Evolutionary conservation across 2,329 filamentous ascomycete species (phyloP).

Genomic region (Microdochium paspali): DNA sequence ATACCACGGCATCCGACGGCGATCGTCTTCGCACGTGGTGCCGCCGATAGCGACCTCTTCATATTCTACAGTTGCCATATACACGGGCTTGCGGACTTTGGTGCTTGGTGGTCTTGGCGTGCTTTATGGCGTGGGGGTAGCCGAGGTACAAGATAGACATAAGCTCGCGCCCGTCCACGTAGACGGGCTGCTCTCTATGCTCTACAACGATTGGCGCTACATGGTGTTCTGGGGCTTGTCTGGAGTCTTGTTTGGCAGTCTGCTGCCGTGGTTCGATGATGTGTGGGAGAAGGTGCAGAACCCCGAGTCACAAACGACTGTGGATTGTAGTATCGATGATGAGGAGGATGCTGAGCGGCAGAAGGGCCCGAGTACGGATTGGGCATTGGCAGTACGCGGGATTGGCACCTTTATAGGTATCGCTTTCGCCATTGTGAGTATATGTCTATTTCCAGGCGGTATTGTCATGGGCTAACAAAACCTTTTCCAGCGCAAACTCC

Average conservation of each 20-base stretch:
- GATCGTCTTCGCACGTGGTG: slow-evolving; percentile 22
- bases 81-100: slow-evolving; percentile 45
- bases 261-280: slow-evolving; percentile 77
- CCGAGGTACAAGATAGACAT: slow-evolving; percentile 65
- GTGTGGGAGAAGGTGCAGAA: slow-evolving; percentile 50
- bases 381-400: slow-evolving; percentile 55
- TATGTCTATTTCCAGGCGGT: too few species aligned
- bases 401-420: slow-evolving; percentile 54
- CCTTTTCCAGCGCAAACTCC: slow-evolving; percentile 61
- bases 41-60: slow-evolving; percentile 16
- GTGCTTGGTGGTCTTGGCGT: slow-evolving; percentile 73
- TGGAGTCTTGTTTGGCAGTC: slow-evolving; percentile 66
- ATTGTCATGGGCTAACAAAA: too few species aligned
- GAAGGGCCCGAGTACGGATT: slow-evolving; percentile 48
- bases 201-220: slow-evolving; percentile 51
- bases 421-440: slow-evolving; percentile 67
- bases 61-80: slow-evolving; percentile 27
- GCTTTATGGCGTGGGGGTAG: slow-evolving; percentile 73
- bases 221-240: slow-evolving; percentile 73
- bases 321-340: slow-evolving; percentile 5
- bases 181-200: slow-evolving; percentile 28
- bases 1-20: slow-evolving; percentile 22
- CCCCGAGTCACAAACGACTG: neutral
- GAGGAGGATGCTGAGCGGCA: slow-evolving; percentile 15
- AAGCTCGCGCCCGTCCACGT: slow-evolving; percentile 54